These are phyloP conservation scores for Anethum foeniculum DNA, from an alignment of 140 eudicot species.

Conservation along the genomic window DNA sequence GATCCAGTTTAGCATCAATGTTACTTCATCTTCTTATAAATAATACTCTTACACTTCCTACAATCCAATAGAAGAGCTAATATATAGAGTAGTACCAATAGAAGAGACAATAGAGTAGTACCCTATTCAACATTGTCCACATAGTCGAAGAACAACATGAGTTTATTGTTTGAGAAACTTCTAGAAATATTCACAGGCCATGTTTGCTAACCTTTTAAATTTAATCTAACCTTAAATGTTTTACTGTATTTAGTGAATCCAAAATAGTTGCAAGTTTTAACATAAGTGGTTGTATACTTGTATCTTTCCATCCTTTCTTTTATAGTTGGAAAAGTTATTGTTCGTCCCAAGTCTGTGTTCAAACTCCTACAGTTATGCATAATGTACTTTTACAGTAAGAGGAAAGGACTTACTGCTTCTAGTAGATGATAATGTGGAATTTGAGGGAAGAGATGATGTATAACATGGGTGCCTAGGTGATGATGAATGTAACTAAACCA, in stretches of 20 bases:
- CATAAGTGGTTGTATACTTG: not conserved
- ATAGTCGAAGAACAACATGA: not conserved
- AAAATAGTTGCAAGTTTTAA: not conserved
- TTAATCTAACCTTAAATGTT: not conserved
- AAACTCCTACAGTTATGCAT: not conserved
- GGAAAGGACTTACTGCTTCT: constrained; percentile 49
- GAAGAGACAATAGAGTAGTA: not conserved
- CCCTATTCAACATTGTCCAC: not conserved
- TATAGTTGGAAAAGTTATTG: not conserved
- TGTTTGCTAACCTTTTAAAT: not conserved
- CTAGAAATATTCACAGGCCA: not conserved
- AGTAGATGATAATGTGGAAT: constrained; percentile 75
- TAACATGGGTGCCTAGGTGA: constrained; percentile 87
- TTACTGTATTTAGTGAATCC: not conserved
- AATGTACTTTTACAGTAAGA: not conserved
- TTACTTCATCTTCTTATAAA: not conserved
- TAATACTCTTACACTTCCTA: not conserved
- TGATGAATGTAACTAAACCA: constrained; percentile 69
- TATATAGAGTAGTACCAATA: not conserved
- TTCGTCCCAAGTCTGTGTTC: too few species aligned
- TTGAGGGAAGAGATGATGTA: constrained; percentile 94
- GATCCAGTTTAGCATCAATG: not conserved
- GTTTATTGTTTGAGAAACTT: not conserved
- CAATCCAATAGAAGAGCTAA: not conserved
- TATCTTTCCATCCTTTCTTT: not conserved